phyloP scores from a whole-genome alignment of 805 yeast genomes.

The Myxozyma kluyveri region DNA sequence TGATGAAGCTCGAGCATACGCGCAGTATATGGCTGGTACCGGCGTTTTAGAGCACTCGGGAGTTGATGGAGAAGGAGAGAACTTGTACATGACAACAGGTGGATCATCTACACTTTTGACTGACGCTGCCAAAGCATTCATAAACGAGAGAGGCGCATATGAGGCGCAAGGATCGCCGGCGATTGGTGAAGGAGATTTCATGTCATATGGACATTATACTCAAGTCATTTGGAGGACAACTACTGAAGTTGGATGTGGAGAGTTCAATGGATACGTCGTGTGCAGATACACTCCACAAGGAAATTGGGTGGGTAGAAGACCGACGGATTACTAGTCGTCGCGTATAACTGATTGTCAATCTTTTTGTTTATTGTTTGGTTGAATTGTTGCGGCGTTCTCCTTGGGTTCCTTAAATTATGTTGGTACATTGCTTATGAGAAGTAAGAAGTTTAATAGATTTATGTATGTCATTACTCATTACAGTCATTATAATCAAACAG shows the following conservation, averaged over 20 bases:
- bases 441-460: no score
- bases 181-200: constrained; percentile 3
- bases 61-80: constrained; percentile 9
- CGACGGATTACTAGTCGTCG: no score
- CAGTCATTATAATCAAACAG: no score
- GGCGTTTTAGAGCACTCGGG: constrained; percentile 8
- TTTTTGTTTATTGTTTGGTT: no score
- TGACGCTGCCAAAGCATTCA: constrained; percentile 7
- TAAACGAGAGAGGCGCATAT: constrained; percentile 3
- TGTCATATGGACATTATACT: constrained; percentile 9
- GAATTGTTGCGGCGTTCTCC: no score
- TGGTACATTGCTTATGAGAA: no score
- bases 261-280: constrained; percentile 10
- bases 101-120: constrained; percentile 1
- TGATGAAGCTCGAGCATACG: constrained; percentile 8
- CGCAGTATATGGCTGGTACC: constrained; percentile 4
- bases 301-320: constrained; percentile 5
- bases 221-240: constrained; percentile 14
- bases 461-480: no score
- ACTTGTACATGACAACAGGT: constrained; percentile 7
- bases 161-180: constrained; percentile 4
- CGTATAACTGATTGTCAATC: no score
- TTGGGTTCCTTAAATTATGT: no score
- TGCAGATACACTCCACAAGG: constrained; percentile 9
- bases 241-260: constrained; percentile 11